Conservation (phyloP, 108 stramenopile genomes). For the Skeletonema menzelii region DNA sequence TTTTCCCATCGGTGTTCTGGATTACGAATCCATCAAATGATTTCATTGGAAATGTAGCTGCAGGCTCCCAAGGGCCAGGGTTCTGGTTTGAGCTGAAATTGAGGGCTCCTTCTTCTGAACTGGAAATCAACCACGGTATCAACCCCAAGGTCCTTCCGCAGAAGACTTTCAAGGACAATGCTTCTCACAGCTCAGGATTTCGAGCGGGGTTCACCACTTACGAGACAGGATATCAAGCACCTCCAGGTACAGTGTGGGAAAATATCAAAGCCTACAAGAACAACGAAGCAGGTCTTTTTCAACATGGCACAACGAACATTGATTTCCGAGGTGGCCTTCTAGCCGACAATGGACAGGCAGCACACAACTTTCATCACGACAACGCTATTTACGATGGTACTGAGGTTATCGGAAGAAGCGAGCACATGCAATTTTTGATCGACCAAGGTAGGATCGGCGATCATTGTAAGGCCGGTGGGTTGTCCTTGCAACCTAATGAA, state of each 20-base stretch:
- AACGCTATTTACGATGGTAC: constrained; percentile 22
- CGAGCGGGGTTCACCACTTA: constrained; percentile 24
- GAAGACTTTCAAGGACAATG: constrained; percentile 32
- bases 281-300: constrained; percentile 22
- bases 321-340: constrained; percentile 14
- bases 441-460: constrained; percentile 3
- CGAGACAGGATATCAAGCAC: constrained; percentile 18
- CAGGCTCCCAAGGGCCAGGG: constrained; percentile 23
- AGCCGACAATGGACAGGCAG: constrained; percentile 28
- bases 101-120: constrained; percentile 12
- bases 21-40: constrained; percentile 42
- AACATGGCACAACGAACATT: constrained; percentile 32
- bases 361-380: not conserved
- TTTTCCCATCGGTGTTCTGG: constrained; percentile 26
- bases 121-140: not conserved
- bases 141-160: constrained; percentile 1
- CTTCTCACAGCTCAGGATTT: constrained; percentile 14
- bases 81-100: constrained; percentile 29
- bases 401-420: constrained; percentile 21
- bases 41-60: constrained; percentile 41
- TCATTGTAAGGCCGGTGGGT: constrained; percentile 6
- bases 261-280: constrained; percentile 25
- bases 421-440: constrained; percentile 19
- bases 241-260: constrained; percentile 1
- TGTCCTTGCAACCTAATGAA: constrained; percentile 13